Base-by-base conservation (phyloP, 2,329 filamentous ascomycete species). In the Verticillium isaacii region DNA sequence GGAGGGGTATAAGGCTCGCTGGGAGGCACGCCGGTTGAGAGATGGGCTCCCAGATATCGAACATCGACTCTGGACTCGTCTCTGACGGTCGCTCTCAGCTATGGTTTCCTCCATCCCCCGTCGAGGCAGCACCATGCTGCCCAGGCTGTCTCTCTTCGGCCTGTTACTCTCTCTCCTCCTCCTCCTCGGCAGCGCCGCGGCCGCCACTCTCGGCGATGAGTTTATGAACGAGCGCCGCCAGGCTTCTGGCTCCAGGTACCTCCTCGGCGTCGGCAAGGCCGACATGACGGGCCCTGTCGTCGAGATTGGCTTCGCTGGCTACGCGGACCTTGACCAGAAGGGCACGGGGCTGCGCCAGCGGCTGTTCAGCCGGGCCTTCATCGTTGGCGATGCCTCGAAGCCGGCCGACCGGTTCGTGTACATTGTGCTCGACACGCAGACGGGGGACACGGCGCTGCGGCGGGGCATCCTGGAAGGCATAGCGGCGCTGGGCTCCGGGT, bases 301-400 rank as follows among this genome's bases (percentile, higher is more conserved):
- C 25, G 92, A 97, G 74, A 85, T 97, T 71, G 93, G 92, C 69
- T 84, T 97, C 72, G 95, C 94, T 82, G 93, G 93, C 64, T 97
- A 97, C 78, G 94, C 94, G 36, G 90, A 93, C 73, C 80, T 89
- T n/a, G 85, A 85, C 52, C 94, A 98, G 77, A 78, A 89, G 34
- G 94, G 94, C 56, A 88, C 88, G 2, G 94, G 94, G 25, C 80
- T 98, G 58, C 88, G 93, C 57, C 94, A 98, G 77, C 86, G 94
- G 57, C 81, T 97, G 17, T 94, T 95, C 75, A 93, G 92, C 45
- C 88, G 94, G 58, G 90, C 94, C 36, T 98, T 98, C 75, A 93
- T 97, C 69, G 79, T 97, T 56, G 93, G 87, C 58, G 85, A 90
- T 69, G 80, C 86, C 5, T 77, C 84, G 45, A 83, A 85, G 19